Evolutionary conservation across 345 rosid genomes (phyloP), one percentile per base, ranked within the genome.

Genomic region (Bruguiera gymnorhiza): DNA sequence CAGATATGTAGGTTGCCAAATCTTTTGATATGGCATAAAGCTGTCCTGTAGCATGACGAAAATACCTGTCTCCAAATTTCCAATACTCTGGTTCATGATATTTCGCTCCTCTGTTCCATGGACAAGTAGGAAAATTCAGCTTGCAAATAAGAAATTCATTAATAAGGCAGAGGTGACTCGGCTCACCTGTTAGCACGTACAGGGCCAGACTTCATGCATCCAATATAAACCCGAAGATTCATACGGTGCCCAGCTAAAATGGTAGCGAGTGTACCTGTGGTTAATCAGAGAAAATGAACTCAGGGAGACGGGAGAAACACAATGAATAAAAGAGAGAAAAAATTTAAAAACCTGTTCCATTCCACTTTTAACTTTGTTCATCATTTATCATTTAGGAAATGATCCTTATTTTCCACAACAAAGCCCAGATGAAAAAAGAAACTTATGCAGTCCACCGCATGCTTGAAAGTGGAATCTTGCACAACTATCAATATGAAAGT

Each of bases 131-230:
- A 73, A 63, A 51, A 46, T 19, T 43, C 55, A 36, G 19, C 26
- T 58, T 39, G 19, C 18, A 8, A 37, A 20, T 13, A 16, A 29
- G 11, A 21, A 57, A 27, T 24, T 51, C 32, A 59, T 8, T 37
- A 63, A 50, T 65, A 29, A 62, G 43, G 52, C 21, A 58, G 5
- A 36, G 65, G n/a, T 18, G 57, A 70, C 3, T 52, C 36, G 43
- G 75, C 89, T 81, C 83, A 91, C 98, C 82, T 85, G 76, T 74
- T 81, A 67, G 88, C 83, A 73, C 91, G 86, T 63, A 91, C 97
- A 27, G 95, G 98, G 67, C 98, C 98, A 24, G 97, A 94, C 82
- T 89, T 94, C 97, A 94, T 94, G 85, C 98, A 94, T 62, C 98
- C 98, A 26, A 86, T 65, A 65, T 94, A 94, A 62, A 84, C 89